Percentiles rank a stretch among this genome's conserved stretches.
phyloP scores from a whole-genome alignment of 192 early-diverging fungal genomes.

The Coemansia sp. region DNA sequence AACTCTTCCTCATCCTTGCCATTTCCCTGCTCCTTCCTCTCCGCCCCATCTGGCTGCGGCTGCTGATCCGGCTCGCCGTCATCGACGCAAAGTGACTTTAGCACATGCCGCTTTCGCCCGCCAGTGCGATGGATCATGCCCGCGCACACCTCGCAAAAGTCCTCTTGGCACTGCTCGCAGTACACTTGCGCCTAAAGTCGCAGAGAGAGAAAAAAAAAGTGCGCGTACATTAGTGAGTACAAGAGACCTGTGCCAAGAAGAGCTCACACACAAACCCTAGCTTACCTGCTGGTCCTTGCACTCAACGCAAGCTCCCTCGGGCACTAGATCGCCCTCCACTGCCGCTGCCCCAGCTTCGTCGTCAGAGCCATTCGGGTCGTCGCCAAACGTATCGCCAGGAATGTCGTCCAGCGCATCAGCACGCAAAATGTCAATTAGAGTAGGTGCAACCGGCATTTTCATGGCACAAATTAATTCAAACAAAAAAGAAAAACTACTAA shows the following conservation, averaged over 20 bases:
- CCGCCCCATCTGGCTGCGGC: slow-evolving; percentile 5
- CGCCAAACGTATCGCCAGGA: slow-evolving; percentile 14
- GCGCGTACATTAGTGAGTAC: background rate
- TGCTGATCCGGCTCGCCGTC: background rate
- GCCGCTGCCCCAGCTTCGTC: background rate
- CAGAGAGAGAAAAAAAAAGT: background rate
- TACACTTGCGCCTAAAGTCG: slow-evolving; percentile 42
- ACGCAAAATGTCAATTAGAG: slow-evolving; percentile 46
- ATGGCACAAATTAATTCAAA: slow-evolving; percentile 4
- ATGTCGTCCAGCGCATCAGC: slow-evolving; percentile 33
- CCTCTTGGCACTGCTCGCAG: slow-evolving; percentile 85
- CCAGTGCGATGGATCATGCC: slow-evolving; percentile 86
- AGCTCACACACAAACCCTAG: background rate
- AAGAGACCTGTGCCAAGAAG: background rate
- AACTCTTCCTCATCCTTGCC: slow-evolving; percentile 2
- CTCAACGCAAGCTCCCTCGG: slow-evolving; percentile 85
- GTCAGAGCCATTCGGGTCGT: background rate
- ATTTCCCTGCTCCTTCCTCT: background rate
- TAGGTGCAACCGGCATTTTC: slow-evolving; percentile 46
- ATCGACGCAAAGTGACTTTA: slow-evolving; percentile 40
- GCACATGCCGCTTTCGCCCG: slow-evolving; percentile 62
- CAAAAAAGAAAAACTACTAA: background rate
- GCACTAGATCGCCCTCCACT: slow-evolving; percentile 39
- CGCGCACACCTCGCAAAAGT: slow-evolving; percentile 93
- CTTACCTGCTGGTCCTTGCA: slow-evolving; percentile 76